Evolutionary conservation across 495 filamentous ascomycete species (phyloP).

Genomic region (Evansstolkia leycettana): DNA sequence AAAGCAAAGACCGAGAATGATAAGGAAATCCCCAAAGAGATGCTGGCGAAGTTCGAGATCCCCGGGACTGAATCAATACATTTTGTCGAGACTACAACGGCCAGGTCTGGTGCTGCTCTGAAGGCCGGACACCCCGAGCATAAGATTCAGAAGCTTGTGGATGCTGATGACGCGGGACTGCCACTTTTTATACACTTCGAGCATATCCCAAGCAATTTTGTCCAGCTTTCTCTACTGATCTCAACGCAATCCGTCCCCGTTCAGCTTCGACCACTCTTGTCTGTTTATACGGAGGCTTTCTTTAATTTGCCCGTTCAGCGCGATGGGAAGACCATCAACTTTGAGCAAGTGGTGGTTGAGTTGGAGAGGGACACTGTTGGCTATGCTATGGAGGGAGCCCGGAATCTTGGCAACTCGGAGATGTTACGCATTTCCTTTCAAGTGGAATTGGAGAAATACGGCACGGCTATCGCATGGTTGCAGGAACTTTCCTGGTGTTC

Average conservation of each 20-base stretch:
- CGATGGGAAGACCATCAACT: constrained; percentile 68
- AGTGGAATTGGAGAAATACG: constrained; percentile 80
- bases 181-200: constrained; percentile 97
- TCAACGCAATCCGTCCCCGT: constrained; percentile 63
- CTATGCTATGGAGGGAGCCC: constrained; percentile 57
- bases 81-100: constrained; percentile 82
- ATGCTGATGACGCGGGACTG: constrained; percentile 47
- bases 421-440: constrained; percentile 70
- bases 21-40: constrained; percentile 58
- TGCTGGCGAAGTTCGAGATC: constrained; percentile 70
- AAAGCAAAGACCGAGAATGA: constrained; percentile 72
- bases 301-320: constrained; percentile 79
- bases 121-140: constrained; percentile 55
- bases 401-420: constrained; percentile 62
- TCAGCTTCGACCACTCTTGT: constrained; percentile 65
- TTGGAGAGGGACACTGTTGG: constrained; percentile 84
- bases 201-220: constrained; percentile 80
- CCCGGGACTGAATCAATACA: constrained; percentile 80
- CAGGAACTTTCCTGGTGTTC: constrained; percentile 75
- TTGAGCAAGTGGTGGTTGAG: constrained; percentile 81
- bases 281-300: constrained; percentile 80
- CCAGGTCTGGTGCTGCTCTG: constrained; percentile 68
- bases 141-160: constrained; percentile 61
- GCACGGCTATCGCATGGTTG: constrained; percentile 71
- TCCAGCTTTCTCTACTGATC: constrained; percentile 64